A percentile compares a stretch with the other conserved stretches of the same genome.
Conservation (phyloP, 139 green algal genomes). For the Eudorina sp. region DNA sequence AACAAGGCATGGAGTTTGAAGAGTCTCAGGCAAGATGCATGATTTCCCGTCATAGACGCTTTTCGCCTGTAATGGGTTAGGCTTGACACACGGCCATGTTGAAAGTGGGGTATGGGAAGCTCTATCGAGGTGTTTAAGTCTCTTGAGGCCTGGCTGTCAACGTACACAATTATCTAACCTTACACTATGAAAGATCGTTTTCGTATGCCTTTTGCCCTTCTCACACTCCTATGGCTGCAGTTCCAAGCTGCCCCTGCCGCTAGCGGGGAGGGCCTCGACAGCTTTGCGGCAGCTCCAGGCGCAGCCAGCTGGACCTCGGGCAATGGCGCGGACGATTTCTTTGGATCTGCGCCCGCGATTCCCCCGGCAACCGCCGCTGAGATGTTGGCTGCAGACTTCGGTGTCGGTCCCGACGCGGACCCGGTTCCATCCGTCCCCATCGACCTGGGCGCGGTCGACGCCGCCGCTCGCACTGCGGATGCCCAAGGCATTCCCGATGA, state of each 20-base stretch:
- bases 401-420: not conserved
- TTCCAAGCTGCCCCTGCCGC: not conserved
- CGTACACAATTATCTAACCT: too few species aligned
- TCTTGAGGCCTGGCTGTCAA: too few species aligned
- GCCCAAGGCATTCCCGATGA: not conserved
- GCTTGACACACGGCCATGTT: too few species aligned
- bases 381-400: not conserved
- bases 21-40: conserved; percentile 26
- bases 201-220: too few species aligned
- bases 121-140: too few species aligned
- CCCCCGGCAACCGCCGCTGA: not conserved
- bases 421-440: not conserved
- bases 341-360: not conserved
- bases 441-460: not conserved
- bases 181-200: too few species aligned
- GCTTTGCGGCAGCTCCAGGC: not conserved
- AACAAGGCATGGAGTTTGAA: not conserved
- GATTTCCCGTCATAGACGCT: too few species aligned
- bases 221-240: too few species aligned
- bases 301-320: not conserved
- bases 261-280: not conserved
- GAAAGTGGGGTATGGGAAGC: too few species aligned
- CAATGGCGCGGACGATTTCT: conserved; percentile 19
- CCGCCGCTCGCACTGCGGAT: not conserved
- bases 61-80: too few species aligned